These are phyloP conservation scores for Hirsutella thompsonii DNA, from an alignment of 2,329 filamentous ascomycete species.

Conservation along the genomic window DNA sequence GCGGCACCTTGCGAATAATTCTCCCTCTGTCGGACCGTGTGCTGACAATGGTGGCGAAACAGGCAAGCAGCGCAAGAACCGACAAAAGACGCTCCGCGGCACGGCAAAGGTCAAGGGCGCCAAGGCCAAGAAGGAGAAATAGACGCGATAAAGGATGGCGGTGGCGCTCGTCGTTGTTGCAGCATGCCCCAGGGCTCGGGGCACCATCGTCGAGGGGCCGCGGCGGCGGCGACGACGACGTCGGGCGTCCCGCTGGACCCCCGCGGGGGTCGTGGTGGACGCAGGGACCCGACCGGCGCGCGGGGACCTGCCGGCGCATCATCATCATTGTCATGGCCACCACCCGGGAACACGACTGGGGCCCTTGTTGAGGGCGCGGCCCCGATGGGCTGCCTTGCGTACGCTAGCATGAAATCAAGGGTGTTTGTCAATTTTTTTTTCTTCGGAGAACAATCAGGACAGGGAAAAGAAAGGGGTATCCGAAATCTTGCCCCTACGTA, in stretches of 20 bases:
- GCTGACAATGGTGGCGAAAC: conserved; percentile 20
- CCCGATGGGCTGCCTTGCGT: conserved; percentile 18
- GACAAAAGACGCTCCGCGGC: conserved; percentile 95
- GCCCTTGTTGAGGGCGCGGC: conserved; percentile 15
- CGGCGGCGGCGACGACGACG: too few relatives aligned
- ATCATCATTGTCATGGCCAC: conserved; percentile 7
- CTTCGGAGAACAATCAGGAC: background rate
- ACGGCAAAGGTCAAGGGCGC: conserved; percentile 97
- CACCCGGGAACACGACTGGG: conserved; percentile 4
- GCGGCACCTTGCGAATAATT: too few relatives aligned
- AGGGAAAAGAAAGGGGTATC: background rate
- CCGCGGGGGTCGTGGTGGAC: conserved; percentile 11
- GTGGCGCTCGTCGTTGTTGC: conserved; percentile 17
- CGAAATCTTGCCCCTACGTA: too few relatives aligned
- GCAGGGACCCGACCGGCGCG: conserved; percentile 11
- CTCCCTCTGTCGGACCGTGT: background rate
- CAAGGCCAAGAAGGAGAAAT: conserved; percentile 89
- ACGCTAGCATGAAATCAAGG: conserved; percentile 30
- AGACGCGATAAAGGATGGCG: conserved; percentile 35
- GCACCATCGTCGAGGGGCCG: too few relatives aligned
- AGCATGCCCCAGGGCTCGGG: conserved; percentile 14
- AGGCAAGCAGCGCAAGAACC: conserved; percentile 99
- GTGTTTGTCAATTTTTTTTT: conserved; percentile 14
- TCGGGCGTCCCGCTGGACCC: too few relatives aligned
- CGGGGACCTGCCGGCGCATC: conserved; percentile 11